A percentile compares a stretch with the other conserved stretches of the same genome.
These are phyloP conservation scores for Neonectria coccinea DNA, from an alignment of 2,329 filamentous ascomycete genomes.

Conservation along the genomic window DNA sequence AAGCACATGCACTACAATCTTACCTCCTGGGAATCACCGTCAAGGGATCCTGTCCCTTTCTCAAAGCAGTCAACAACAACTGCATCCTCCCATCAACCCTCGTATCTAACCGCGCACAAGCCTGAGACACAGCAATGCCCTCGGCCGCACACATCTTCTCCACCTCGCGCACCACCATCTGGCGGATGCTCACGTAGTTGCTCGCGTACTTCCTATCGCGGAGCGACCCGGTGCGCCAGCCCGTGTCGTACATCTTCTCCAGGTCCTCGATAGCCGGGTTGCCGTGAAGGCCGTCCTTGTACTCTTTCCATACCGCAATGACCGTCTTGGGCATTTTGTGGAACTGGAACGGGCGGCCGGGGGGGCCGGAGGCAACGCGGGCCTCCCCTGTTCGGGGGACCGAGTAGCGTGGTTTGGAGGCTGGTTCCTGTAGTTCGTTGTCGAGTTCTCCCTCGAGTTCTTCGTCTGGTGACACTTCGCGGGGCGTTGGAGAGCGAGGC, in stretches of 20 bases:
- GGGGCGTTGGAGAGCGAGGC: background rate
- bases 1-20: no score
- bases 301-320: slow-evolving; percentile 40
- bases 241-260: slow-evolving; percentile 35
- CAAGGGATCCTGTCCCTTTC: slow-evolving; percentile 39
- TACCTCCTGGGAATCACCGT: slow-evolving; percentile 28
- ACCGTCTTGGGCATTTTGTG: slow-evolving; percentile 43
- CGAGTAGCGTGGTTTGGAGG: slow-evolving; percentile 35
- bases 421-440: background rate
- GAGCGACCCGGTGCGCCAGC: slow-evolving; percentile 35
- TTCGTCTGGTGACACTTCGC: background rate
- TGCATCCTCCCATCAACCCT: slow-evolving; percentile 43
- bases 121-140: slow-evolving; percentile 10
- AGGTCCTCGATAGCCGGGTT: slow-evolving; percentile 40
- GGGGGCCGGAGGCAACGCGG: slow-evolving; percentile 36
- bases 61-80: slow-evolving; percentile 36
- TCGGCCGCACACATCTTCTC: slow-evolving; percentile 33
- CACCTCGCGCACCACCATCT: slow-evolving; percentile 37
- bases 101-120: slow-evolving; percentile 33
- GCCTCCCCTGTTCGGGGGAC: slow-evolving; percentile 30
- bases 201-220: slow-evolving; percentile 43
- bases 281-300: slow-evolving; percentile 37
- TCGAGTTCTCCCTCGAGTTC: background rate
- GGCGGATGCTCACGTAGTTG: slow-evolving; percentile 43
- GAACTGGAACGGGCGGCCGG: slow-evolving; percentile 36